Evolutionary conservation across 805 yeast species (phyloP), one percentile per base, ranked within the genome.

Genomic region (Candida maltosa): DNA sequence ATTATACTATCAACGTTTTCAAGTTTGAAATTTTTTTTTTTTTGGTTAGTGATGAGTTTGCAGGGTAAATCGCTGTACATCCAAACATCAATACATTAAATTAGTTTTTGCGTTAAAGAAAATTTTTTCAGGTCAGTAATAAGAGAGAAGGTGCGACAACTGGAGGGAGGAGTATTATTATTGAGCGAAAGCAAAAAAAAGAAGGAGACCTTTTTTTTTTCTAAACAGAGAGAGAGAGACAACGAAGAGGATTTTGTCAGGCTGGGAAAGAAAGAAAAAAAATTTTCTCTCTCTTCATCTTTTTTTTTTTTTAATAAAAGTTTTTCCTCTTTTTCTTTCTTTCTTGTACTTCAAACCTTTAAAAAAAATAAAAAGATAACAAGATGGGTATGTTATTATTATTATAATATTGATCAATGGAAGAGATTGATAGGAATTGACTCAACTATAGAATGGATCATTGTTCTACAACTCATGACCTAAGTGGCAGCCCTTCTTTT

Each of bases 311-410:
- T 17, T 32, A 20, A 29, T 27, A 27, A 27, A 27, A 28, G 31
- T 34, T 15, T 15, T 26, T 25, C 26, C 27, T 21, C 19, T 22
- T 21, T 26, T 35, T 29, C 31, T 28, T 32, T 26, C 25, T 29
- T 32, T 30, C 25, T 31, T 18, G 32, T 21, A 26, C 35, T 39
- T 34, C 41, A 32, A 32, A 32, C 37, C 40, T 23, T 11, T 11
- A 33, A 32, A 12, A 14, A 20, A 32, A 32, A 20, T 20, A 37
- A 12, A 27, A 21, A 34, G 5, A 11, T 35, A 15, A 30, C 42
- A 38, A 38, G 39, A 38, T 38, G 42, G 42, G 42, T 38, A 38
- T 38, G 42, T 36, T 21, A 5, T 10, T 24, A 7, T 15, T 11
- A 17, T 22, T 2, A 28, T 5, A 28, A 7, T 29, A 19, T 7